Evolutionary conservation across 768 basidiomycete genomes (phyloP), one percentile per base, ranked within the genome.

Genomic region (Tylopilus balloui): DNA sequence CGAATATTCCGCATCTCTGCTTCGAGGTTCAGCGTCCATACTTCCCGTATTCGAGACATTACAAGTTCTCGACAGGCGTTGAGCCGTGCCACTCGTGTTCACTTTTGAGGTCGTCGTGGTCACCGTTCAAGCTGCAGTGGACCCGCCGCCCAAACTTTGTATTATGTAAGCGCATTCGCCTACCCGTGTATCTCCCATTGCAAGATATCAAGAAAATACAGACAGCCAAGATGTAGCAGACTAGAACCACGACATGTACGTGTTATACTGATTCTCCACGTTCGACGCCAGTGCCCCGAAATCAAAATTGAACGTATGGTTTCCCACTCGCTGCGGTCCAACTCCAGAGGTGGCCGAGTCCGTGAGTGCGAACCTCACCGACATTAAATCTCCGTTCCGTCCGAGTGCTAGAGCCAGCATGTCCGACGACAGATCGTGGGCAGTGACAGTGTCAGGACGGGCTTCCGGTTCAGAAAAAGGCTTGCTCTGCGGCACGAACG

Each of bases 11-110:
- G 81, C 83, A 99, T 93, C 73, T 98, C 96, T 32, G 77, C 73
- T 54, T 97, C 93, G 54, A 99, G 83, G 70, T 94, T 96, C 31
- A 83, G 85, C 2, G 82, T 81, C 94, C 95, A 99, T 60, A 99
- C 95, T 62, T 99, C 92, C 60, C 85, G 80, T 81, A 94, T 94
- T 69, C 84, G 83, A 55, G 84, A 78, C 85, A 88, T 87, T 46
- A 47, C 39, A n/a, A 13, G 21, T 40, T 48, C 46, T 40, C 41
- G 40, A 49, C 21, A 32, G 45, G 24, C 42, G 48, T 28, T 42
- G 48, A 35, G 31, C 36, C 38, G 45, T 37, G 6, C 9, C 39
- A 17, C 10, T 34, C 40, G 38, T 46, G 44, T 23, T 53, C 19
- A 25, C 48, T 51, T 42, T 45, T 38, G 24, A 29, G 25, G 56